Conservation (phyloP, 2,329 filamentous ascomycete species). For the Aspergillus pseudonomiae region DNA sequence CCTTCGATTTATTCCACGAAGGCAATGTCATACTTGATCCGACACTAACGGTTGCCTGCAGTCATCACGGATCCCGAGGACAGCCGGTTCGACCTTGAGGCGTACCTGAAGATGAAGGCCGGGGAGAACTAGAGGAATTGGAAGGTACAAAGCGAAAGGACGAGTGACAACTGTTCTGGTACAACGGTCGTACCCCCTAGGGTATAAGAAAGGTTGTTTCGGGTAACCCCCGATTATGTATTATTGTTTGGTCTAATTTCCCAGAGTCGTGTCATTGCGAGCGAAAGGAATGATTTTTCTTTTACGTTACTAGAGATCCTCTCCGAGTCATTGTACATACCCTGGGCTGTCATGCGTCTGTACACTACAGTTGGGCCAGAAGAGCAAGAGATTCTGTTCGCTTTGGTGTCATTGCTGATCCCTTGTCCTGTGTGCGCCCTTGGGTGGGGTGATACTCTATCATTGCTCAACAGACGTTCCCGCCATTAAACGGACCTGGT, state of each 20-base stretch:
- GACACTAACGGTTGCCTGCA: conserved; percentile 40
- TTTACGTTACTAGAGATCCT: conserved; percentile 43
- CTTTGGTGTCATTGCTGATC: conserved; percentile 28
- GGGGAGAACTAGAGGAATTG: conserved; percentile 43
- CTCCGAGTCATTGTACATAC: conserved; percentile 46
- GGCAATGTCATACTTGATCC: conserved; percentile 17
- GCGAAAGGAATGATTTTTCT: conserved; percentile 45
- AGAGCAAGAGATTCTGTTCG: conserved; percentile 42
- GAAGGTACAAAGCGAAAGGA: conserved; percentile 31
- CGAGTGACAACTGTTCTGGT: conserved; percentile 35
- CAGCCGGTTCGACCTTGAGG: conserved; percentile 92
- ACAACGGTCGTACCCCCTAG: conserved; percentile 36
- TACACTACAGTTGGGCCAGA: conserved; percentile 44
- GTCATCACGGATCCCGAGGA: conserved; percentile 77
- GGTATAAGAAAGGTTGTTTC: conserved; percentile 38
- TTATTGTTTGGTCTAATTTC: conserved; percentile 48
- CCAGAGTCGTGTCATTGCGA: conserved; percentile 44
- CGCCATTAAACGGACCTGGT: conserved; percentile 1
- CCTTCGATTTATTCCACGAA: conserved; percentile 10
- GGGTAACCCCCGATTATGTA: conserved; percentile 41
- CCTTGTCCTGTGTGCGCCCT: conserved; percentile 12
- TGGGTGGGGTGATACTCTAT: conserved; percentile 17
- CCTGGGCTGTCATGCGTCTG: conserved; percentile 42
- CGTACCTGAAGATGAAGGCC: conserved; percentile 69
- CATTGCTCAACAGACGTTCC: conserved; percentile 8